Conservation (phyloP, 1,284 basidiomycete species). For the Ceratobasidium sp. region DNA sequence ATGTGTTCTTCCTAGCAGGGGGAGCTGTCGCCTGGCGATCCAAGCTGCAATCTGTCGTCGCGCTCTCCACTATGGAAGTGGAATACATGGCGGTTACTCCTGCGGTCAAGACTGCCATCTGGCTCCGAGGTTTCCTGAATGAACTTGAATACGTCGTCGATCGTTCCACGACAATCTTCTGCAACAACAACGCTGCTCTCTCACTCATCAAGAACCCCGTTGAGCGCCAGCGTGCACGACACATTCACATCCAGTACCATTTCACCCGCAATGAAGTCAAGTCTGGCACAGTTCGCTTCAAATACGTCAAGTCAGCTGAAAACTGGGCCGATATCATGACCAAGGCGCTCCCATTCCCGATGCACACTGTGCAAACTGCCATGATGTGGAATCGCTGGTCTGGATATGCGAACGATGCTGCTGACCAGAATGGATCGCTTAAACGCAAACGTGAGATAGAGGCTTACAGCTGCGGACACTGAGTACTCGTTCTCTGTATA, state of each 20-base stretch:
- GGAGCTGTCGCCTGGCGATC: constrained; percentile 52
- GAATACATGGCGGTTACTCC: constrained; percentile 52
- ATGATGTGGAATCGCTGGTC: neutral
- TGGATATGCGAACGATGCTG: neutral
- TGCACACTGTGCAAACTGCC: neutral
- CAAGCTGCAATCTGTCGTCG: constrained; percentile 51
- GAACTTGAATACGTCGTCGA: constrained; percentile 52
- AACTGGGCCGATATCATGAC: constrained; percentile 48
- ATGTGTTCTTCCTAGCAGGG: constrained; percentile 50
- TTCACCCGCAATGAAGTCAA: constrained; percentile 46
- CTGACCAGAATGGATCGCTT: neutral
- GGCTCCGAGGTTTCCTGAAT: constrained; percentile 50
- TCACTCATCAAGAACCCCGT: constrained; percentile 46
- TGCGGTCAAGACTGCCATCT: neutral
- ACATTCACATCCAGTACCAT: constrained; percentile 49
- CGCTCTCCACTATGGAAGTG: constrained; percentile 53
- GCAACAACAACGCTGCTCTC: constrained; percentile 48
- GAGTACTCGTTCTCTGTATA: too few species aligned
- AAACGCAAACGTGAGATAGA: neutral
- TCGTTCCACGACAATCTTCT: constrained; percentile 44
- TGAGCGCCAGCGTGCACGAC: constrained; percentile 43
- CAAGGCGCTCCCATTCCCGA: constrained; percentile 44
- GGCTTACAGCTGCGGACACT: too few species aligned
- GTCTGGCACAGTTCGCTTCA: too few species aligned
- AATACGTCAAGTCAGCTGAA: constrained; percentile 42